A percentile compares a stretch with the other conserved stretches of the same genome.
Evolutionary conservation across 2,329 filamentous ascomycete species (phyloP).

Genomic region (Fusarium annulatum): DNA sequence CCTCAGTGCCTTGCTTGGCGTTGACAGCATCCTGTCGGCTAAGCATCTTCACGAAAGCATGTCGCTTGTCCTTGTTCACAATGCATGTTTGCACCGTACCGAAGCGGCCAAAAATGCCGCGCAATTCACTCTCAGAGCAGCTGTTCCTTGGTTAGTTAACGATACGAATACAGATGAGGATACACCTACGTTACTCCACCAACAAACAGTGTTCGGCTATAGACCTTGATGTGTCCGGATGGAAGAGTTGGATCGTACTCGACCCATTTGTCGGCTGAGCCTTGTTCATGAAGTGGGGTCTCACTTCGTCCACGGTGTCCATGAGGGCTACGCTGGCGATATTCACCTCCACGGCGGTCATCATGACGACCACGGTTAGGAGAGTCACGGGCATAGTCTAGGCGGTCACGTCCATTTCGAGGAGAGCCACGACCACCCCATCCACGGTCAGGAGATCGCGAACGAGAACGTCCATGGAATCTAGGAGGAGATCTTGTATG

Average conservation of each 20-base stretch:
- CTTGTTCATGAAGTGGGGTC: conserved; percentile 58
- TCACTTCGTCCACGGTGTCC: conserved; percentile 75
- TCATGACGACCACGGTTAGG: conserved; percentile 70
- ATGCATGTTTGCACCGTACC: conserved; percentile 97
- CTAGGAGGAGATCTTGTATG: conserved; percentile 71
- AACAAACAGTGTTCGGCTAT: conserved; percentile 95
- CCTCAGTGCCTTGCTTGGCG: conserved; percentile 91
- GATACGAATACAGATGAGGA: conserved; percentile 2
- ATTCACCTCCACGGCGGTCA: conserved; percentile 72
- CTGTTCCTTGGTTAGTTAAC: conserved; percentile 55
- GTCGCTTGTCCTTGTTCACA: conserved; percentile 96
- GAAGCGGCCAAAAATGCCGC: conserved; percentile 81
- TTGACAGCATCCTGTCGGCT: conserved; percentile 84
- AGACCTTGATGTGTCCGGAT: conserved; percentile 85
- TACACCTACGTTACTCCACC: conserved; percentile 86
- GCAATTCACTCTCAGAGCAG: conserved; percentile 83
- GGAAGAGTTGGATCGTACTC: conserved; percentile 82
- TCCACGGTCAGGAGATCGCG: conserved; percentile 80
- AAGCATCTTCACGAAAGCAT: conserved; percentile 99
- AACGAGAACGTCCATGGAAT: conserved; percentile 74
- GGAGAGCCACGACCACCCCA: conserved; percentile 76
- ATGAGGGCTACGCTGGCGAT: conserved; percentile 88
- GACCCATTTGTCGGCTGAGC: conserved; percentile 72
- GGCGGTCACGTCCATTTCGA: conserved; percentile 71
- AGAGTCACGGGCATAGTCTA: conserved; percentile 79